Evolutionary conservation across 345 rosid genomes (phyloP).

Genomic region (Gynandropsis gynandra): DNA sequence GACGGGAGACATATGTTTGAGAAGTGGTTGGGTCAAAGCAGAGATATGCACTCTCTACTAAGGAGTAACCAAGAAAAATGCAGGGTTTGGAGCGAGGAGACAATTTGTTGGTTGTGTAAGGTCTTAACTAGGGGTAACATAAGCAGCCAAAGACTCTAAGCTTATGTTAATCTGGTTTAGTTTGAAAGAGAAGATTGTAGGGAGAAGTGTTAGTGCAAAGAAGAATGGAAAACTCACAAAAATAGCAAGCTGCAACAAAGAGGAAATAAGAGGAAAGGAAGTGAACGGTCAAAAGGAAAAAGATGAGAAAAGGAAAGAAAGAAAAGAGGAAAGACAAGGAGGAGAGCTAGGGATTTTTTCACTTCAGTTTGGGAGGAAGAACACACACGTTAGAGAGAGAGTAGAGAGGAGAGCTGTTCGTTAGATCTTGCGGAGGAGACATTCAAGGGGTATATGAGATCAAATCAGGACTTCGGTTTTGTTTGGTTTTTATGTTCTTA

Average conservation of each 20-base stretch:
- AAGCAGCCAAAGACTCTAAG: neutral
- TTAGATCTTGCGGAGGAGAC: too few relatives aligned
- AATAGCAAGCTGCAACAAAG: too few relatives aligned
- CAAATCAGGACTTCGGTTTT: too few relatives aligned
- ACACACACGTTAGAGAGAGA: too few relatives aligned
- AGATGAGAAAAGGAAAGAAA: neutral
- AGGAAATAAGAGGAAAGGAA: too few relatives aligned
- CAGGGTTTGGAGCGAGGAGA: neutral
- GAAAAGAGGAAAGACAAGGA: neutral
- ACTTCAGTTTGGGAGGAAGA: too few relatives aligned
- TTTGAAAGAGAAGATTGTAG: too few relatives aligned
- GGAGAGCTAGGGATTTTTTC: neutral
- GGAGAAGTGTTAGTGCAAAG: neutral
- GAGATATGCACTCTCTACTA: neutral
- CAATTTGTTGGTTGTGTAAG: neutral
- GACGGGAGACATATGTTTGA: neutral
- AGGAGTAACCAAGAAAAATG: neutral
- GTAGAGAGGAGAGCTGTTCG: too few relatives aligned
- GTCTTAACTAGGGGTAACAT: neutral
- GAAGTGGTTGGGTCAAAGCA: neutral
- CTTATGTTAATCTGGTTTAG: neutral
- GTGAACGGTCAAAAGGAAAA: too few relatives aligned
- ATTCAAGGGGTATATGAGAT: too few relatives aligned
- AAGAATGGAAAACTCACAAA: neutral
- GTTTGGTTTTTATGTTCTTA: too few relatives aligned